phyloP scores from a whole-genome alignment of 441 rosid species.

The Mallotus japonicus region DNA sequence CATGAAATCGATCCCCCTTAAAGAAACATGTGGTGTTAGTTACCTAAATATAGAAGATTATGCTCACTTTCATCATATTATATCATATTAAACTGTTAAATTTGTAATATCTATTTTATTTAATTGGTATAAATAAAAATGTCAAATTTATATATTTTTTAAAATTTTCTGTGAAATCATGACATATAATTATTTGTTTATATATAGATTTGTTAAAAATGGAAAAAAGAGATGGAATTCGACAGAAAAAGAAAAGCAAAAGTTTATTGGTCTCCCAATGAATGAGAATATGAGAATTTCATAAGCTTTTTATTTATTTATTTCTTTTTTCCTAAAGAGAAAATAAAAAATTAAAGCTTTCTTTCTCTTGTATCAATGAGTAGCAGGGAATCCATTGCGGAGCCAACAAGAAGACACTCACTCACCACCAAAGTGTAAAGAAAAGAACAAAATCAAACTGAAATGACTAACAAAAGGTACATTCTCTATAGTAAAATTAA shows the following conservation, averaged over 20 bases:
- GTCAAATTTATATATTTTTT: no score
- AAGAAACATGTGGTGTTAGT: no score
- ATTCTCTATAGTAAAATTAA: background rate
- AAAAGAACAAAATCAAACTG: background rate
- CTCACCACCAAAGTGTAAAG: conserved; percentile 8
- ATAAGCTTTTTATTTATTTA: conserved; percentile 6
- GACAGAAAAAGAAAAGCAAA: conserved; percentile 34
- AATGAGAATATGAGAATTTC: conserved; percentile 16
- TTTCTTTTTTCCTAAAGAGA: no score
- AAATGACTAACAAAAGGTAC: background rate
- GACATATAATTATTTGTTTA: background rate
- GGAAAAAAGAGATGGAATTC: background rate
- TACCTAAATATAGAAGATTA: no score
- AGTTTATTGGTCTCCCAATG: conserved; percentile 33
- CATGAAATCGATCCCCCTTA: background rate
- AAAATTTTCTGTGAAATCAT: no score
- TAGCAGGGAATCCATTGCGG: conserved; percentile 31
- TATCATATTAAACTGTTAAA: no score
- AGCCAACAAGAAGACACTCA: conserved; percentile 28
- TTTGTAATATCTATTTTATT: no score
- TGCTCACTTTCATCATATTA: no score
- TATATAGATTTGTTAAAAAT: background rate
- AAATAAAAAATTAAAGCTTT: conserved; percentile 14
- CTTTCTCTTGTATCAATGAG: conserved; percentile 45
- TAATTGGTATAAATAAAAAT: no score